Evolutionary conservation across 2,329 filamentous ascomycete species (phyloP).

Genomic region (Aspergillus tamarii): DNA sequence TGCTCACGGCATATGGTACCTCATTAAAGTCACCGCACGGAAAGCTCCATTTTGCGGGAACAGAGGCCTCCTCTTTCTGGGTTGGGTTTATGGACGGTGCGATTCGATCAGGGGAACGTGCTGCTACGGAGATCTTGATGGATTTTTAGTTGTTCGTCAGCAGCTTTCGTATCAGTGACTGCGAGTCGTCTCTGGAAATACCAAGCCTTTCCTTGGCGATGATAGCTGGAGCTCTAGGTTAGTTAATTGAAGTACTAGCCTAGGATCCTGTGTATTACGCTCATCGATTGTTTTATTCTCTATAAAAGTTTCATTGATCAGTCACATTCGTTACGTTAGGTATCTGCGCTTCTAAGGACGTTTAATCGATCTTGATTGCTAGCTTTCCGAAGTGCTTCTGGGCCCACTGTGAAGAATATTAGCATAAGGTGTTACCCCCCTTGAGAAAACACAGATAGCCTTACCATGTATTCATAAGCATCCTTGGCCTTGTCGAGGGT

Average conservation of each 20-base stretch:
- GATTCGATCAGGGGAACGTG: conserved; percentile 26
- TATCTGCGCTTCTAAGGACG: neutral
- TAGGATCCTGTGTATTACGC: neutral
- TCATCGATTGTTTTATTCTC: neutral
- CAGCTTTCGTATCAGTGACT: neutral
- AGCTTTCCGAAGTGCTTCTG: conserved; percentile 62
- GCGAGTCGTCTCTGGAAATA: neutral
- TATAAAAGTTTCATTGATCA: neutral
- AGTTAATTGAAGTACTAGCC: neutral
- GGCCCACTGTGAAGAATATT: conserved; percentile 41
- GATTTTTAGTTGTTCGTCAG: neutral
- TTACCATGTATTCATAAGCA: conserved; percentile 58
- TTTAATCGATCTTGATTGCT: conserved; percentile 48
- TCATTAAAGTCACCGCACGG: conserved; percentile 19
- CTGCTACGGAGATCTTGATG: conserved; percentile 13
- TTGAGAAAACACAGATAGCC: conserved; percentile 11
- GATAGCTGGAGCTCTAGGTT: neutral
- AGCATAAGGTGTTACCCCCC: conserved; percentile 16
- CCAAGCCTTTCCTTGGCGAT: neutral
- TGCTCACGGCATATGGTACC: conserved; percentile 24
- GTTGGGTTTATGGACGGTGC: conserved; percentile 32
- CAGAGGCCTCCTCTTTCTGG: conserved; percentile 27
- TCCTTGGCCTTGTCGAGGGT: conserved; percentile 55
- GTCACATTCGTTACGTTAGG: neutral
- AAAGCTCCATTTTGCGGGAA: conserved; percentile 30